Percentiles rank a stretch among this genome's conserved stretches.
Evolutionary conservation across 441 rosid genomes (phyloP).

Genomic region (Erodium trifolium): DNA sequence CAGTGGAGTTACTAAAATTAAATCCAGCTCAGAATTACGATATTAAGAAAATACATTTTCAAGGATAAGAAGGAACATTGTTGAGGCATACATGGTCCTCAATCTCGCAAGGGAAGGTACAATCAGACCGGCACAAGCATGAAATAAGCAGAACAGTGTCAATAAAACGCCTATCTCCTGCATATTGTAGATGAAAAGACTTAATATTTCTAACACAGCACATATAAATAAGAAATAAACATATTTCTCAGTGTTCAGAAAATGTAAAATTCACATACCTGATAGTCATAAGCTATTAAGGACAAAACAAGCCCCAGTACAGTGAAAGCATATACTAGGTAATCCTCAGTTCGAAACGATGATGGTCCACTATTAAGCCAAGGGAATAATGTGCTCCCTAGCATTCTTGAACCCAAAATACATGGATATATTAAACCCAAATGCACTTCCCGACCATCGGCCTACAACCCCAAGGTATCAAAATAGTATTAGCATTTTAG

Average conservation of each 20-base stretch:
- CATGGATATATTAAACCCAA: constrained; percentile 81
- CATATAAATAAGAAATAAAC: constrained; percentile 3
- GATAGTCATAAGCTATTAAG: constrained; percentile 81
- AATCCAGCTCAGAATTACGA: constrained; percentile 1
- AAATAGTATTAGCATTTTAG: constrained; percentile 8
- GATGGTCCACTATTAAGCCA: constrained; percentile 64
- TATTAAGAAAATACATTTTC: too few relatives aligned
- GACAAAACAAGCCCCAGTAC: constrained; percentile 58
- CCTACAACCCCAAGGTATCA: constrained; percentile 34
- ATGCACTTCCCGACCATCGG: constrained; percentile 84
- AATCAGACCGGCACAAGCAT: constrained; percentile 58
- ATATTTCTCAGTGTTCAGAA: constrained; percentile 7
- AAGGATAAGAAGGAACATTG: background rate
- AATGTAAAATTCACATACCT: constrained; percentile 39
- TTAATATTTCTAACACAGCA: constrained; percentile 8
- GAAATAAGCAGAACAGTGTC: constrained; percentile 64
- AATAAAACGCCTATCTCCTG: constrained; percentile 80
- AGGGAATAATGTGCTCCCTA: constrained; percentile 78
- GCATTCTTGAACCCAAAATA: constrained; percentile 84
- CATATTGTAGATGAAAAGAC: constrained; percentile 20
- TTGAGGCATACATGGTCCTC: constrained; percentile 63
- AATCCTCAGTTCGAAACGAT: constrained; percentile 71
- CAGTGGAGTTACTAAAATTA: constrained; percentile 10
- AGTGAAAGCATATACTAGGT: constrained; percentile 50
- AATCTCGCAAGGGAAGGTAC: constrained; percentile 81